Conservation (phyloP, 257 asterid species). For the Lycium barbarum region DNA sequence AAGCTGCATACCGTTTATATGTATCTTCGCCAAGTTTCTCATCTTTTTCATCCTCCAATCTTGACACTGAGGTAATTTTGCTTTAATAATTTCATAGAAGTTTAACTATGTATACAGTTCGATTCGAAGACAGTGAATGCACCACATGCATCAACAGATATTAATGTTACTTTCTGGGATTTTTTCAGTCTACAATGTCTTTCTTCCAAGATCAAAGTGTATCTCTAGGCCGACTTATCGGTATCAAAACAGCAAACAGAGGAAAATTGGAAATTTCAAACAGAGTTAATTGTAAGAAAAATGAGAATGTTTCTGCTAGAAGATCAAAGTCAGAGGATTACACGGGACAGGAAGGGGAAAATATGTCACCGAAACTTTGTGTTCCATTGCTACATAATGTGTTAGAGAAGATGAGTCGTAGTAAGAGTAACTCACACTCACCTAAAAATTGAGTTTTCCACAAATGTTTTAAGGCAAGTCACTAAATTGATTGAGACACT, state of each 20-base stretch:
- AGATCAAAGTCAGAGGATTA: constrained; percentile 30
- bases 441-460: neutral
- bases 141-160: neutral
- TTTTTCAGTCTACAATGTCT: constrained; percentile 66
- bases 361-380: constrained; percentile 43
- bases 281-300: constrained; percentile 12
- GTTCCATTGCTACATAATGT: constrained; percentile 33
- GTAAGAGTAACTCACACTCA: constrained; percentile 27
- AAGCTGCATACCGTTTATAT: neutral
- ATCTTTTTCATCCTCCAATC: constrained; percentile 64
- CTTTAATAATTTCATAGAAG: neutral
- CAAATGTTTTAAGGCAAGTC: neutral
- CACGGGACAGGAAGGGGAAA: constrained; percentile 31
- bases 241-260: constrained; percentile 48
- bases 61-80: constrained; percentile 58
- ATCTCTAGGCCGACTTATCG: constrained; percentile 69
- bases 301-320: constrained; percentile 27
- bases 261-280: constrained; percentile 36
- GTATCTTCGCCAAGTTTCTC: constrained; percentile 55
- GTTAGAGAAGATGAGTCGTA: constrained; percentile 35
- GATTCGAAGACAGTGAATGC: neutral
- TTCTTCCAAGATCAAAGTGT: constrained; percentile 70
- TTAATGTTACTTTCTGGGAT: neutral
- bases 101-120: neutral
- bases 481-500: constrained; percentile 16